Conservation (phyloP, 108 stramenopile species). For the Cyclotella baltica region DNA sequence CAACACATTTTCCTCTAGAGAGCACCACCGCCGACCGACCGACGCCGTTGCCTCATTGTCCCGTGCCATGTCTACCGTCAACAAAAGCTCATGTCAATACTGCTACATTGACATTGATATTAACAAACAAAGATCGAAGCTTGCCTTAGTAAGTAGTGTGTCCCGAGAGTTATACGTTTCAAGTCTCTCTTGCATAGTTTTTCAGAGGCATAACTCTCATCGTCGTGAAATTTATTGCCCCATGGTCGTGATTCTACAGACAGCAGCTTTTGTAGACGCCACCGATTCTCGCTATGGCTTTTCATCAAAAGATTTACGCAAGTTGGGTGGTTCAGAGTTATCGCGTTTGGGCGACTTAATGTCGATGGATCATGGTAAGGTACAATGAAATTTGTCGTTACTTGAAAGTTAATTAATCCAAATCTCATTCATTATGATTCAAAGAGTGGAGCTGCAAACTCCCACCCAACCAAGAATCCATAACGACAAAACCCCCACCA, state of each 20-base stretch:
- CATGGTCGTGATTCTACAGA: background rate
- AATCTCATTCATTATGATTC: no score
- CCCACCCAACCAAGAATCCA: conserved; percentile 2
- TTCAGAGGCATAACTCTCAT: background rate
- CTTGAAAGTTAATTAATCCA: no score
- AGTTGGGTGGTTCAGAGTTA: conserved; percentile 82
- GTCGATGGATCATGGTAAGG: conserved; percentile 78
- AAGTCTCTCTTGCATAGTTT: background rate
- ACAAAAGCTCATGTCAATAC: conserved; percentile 35
- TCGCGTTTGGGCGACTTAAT: conserved; percentile 70
- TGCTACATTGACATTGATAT: conserved; percentile 56
- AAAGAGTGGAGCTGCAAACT: conserved; percentile 46
- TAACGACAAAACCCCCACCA: conserved; percentile 31
- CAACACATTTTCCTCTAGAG: no score
- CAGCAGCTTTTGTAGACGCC: conserved; percentile 87
- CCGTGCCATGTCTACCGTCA: conserved; percentile 25
- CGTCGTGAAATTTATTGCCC: no score
- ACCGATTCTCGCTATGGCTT: conserved; percentile 85
- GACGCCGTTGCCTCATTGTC: background rate
- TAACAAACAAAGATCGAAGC: conserved; percentile 47
- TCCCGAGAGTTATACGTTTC: background rate
- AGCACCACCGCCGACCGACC: no score
- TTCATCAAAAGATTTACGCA: conserved; percentile 64
- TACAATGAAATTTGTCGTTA: background rate
- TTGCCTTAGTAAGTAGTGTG: conserved; percentile 35